These are phyloP conservation scores for Proteromonas lacertae DNA, from an alignment of 352 stramenopile genomes.

Conservation along the genomic window DNA sequence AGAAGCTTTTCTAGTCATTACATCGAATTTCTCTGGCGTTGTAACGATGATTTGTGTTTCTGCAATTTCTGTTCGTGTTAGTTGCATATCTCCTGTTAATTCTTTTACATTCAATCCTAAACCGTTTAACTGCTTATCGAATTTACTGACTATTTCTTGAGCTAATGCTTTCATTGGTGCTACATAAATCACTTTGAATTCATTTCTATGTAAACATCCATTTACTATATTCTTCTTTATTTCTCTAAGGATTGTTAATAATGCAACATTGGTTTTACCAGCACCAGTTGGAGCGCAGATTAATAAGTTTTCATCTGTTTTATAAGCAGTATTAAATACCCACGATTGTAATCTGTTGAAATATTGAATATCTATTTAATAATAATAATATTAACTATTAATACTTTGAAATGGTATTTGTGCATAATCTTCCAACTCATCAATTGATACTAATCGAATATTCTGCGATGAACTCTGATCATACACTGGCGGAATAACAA, in stretches of 20 bases:
- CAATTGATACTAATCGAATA: no score
- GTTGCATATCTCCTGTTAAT: conserved; percentile 63
- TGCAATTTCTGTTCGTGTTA: conserved; percentile 75
- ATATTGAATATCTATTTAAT: conserved; percentile 20
- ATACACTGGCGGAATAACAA: no score
- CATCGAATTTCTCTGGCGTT: conserved; percentile 95
- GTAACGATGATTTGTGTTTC: conserved; percentile 78
- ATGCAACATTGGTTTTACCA: conserved; percentile 95
- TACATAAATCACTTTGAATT: conserved; percentile 81
- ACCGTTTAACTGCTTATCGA: conserved; percentile 42
- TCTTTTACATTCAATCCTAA: conserved; percentile 18
- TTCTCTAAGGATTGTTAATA: conserved; percentile 71
- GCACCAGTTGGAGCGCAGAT: conserved; percentile 53
- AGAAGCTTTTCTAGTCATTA: conserved; percentile 89
- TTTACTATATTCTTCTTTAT: conserved; percentile 25
- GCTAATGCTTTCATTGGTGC: conserved; percentile 84
- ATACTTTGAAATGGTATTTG: no score
- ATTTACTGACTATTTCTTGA: conserved; percentile 95
- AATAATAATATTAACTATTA: no score
- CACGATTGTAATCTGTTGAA: conserved; percentile 83
- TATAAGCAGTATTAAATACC: conserved; percentile 76
- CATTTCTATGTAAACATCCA: conserved; percentile 13
- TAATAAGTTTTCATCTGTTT: conserved; percentile 79
- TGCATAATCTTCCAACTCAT: no score
- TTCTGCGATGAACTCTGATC: no score